phyloP scores from a whole-genome alignment of 2,329 filamentous ascomycete species.

The Claviceps spartinae region DNA sequence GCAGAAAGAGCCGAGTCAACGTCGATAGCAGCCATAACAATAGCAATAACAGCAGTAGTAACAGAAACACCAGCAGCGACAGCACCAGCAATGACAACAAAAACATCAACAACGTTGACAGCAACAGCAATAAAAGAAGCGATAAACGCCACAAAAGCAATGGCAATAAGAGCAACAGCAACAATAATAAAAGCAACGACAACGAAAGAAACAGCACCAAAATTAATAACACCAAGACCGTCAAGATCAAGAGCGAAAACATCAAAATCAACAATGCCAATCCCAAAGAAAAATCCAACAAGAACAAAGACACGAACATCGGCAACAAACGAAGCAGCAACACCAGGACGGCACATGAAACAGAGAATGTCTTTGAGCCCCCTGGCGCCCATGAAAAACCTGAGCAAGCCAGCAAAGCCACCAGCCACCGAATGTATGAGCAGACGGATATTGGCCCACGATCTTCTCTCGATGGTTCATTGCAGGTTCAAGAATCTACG shows the following conservation, averaged over 20 bases:
- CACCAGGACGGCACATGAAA: neutral
- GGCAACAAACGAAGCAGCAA: neutral
- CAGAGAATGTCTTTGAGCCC: neutral
- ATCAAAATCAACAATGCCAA: neutral
- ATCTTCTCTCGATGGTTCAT: neutral
- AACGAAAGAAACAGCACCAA: neutral
- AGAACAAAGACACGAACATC: neutral
- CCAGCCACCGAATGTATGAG: neutral
- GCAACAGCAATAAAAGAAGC: neutral
- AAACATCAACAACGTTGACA: no score
- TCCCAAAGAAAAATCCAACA: neutral
- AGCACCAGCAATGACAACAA: no score
- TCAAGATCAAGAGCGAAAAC: neutral
- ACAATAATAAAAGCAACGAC: neutral
- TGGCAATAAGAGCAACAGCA: neutral
- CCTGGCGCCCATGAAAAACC: neutral
- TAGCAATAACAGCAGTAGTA: neutral
- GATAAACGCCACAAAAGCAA: neutral
- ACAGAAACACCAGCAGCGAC: neutral
- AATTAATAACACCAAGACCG: neutral
- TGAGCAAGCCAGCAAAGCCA: neutral
- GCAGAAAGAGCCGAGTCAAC: neutral
- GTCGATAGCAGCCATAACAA: neutral
- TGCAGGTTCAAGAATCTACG: constrained; percentile 6
- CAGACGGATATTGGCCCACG: neutral